Evolutionary conservation across 202 grass and related monocot species (phyloP), one percentile per base, ranked within the genome.

Genomic region (Panicum hallii): DNA sequence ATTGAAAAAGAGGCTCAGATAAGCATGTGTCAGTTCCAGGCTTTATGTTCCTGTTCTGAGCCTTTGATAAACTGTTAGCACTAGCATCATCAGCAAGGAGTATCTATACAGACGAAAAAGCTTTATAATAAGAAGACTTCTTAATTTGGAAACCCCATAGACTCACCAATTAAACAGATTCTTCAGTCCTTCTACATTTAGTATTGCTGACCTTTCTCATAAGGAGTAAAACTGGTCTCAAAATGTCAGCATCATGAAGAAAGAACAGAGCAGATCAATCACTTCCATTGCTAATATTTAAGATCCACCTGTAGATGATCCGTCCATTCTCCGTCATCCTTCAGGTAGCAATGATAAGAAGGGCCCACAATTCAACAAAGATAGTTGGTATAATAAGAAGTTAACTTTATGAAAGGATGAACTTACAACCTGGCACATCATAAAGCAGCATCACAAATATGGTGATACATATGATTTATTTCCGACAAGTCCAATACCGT

Each of bases 261-360:
- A n/a, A 83, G 5, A 82, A 45, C 16, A 26, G 30, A 78, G 73
- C 67, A 74, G 30, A 74, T 58, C 7, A 82, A 82, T 82, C 58
- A 67, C 79, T 80, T 77, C 49, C 16, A 26, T 55, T 72, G 28
- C 34, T 60, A 72, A 26, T 62, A 78, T 22, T 68, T 63, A 85
- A 66, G 66, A 86, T 73, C 70, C 70, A 63, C 7, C 46, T 1
- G 12, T 58, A 65, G 22, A 83, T 52, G 70, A 64, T 83, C 48
- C 83, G 43, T 78, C 49, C 64, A 61, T 90, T 56, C 52, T 43
- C n/a, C 47, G n/a, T 36, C 58, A 82, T 30, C 65, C 49, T 78
- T 82, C 74, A 83, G 50, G 22, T 72, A 73, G 78, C 3, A 78
- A 67, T 82, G 70, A 89, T 86, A 22, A 71, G 64, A 86, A 73